Evolutionary conservation across 345 rosid species (phyloP).

Genomic region (Garcia nutans): DNA sequence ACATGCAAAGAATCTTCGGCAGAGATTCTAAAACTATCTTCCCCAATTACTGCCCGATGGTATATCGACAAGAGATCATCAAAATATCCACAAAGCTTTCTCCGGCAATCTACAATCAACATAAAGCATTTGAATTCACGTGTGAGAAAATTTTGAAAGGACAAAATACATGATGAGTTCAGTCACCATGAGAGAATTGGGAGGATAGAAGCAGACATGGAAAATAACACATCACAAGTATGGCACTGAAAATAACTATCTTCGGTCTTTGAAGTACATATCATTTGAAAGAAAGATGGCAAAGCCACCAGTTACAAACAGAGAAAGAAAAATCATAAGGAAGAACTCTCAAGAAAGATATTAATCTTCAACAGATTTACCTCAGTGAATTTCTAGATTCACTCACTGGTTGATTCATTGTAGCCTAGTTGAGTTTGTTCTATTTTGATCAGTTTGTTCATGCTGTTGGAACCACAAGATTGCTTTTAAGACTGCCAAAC

Average conservation of each 20-base stretch:
- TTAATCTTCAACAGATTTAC: background rate
- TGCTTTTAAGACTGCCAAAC: background rate
- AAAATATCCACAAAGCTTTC: conserved; percentile 76
- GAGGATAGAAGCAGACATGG: background rate
- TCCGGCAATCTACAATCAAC: conserved; percentile 72
- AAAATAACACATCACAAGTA: background rate
- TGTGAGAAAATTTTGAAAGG: background rate
- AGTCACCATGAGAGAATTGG: background rate
- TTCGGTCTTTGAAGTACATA: background rate
- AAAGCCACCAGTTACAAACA: background rate
- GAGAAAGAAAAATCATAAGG: background rate
- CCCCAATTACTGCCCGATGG: conserved; percentile 71
- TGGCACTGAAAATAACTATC: background rate
- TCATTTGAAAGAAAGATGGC: background rate
- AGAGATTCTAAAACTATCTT: conserved; percentile 79
- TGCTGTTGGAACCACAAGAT: background rate
- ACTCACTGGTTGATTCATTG: background rate
- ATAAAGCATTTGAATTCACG: conserved; percentile 15
- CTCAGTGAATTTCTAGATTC: background rate
- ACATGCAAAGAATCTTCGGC: conserved; percentile 89
- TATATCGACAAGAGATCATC: conserved; percentile 80
- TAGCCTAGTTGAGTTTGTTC: background rate
- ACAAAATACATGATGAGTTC: background rate
- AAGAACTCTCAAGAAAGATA: background rate
- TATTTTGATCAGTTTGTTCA: background rate